Conservation (phyloP, 371 early-diverging fungal species). For the Syncephalastrum monosporum region DNA sequence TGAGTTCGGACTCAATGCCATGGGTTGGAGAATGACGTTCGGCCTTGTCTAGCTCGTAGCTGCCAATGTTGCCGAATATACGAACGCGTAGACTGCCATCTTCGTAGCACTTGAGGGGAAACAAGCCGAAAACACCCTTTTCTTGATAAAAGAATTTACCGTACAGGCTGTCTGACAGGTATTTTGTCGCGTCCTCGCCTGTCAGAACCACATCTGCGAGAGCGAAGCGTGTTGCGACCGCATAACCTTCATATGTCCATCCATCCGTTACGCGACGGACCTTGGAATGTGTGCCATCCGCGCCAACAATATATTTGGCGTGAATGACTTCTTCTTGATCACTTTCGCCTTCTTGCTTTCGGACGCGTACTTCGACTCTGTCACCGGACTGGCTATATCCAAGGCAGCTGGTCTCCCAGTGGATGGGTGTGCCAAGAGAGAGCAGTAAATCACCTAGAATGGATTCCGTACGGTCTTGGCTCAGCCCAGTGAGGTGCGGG, state of each 20-base stretch:
- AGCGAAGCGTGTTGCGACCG: constrained; percentile 23
- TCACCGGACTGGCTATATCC: constrained; percentile 31
- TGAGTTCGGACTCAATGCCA: no score
- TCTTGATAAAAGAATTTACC: no score
- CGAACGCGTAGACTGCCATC: no score
- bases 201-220: constrained; percentile 30
- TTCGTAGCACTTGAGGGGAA: no score
- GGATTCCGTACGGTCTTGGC: constrained; percentile 30
- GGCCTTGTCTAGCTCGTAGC: no score
- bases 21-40: no score
- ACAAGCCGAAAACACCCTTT: no score
- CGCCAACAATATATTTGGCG: constrained; percentile 35
- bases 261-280: constrained; percentile 22
- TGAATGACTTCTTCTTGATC: constrained; percentile 6
- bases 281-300: constrained; percentile 41
- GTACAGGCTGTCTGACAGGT: no score
- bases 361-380: constrained; percentile 16
- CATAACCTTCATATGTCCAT: constrained; percentile 39
- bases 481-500: constrained; percentile 27
- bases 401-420: constrained; percentile 30
- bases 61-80: no score
- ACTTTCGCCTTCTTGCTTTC: constrained; percentile 2
- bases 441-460: constrained; percentile 8
- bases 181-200: constrained; percentile 8
- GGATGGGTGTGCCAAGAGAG: constrained; percentile 9